Evolutionary conservation across 2,329 filamentous ascomycete genomes (phyloP).

Genomic region (Ilyonectria destructans): DNA sequence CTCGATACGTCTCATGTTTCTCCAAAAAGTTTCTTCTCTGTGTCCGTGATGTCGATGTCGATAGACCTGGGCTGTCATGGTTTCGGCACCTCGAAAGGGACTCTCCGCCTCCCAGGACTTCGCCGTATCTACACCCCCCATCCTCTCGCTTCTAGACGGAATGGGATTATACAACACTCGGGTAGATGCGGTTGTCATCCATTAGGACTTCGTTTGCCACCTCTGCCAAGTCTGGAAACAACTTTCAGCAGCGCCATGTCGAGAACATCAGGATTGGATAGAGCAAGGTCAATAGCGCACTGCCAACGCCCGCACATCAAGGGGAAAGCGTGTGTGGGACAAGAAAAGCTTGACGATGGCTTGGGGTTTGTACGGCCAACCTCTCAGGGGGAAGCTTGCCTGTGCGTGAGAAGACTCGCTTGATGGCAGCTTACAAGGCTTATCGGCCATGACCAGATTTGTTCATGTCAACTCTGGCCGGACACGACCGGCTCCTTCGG

Average conservation of each 20-base stretch:
- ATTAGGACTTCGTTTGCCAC: conserved; percentile 2
- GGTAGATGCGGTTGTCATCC: conserved; percentile 12
- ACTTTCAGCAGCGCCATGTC: not conserved
- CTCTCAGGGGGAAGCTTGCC: conserved; percentile 10
- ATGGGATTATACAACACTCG: not conserved
- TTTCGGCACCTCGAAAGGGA: not conserved
- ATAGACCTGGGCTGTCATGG: not conserved
- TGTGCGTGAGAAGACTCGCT: not conserved
- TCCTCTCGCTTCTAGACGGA: not conserved
- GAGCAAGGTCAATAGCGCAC: conserved; percentile 9
- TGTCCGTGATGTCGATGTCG: not conserved
- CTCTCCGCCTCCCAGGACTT: not conserved
- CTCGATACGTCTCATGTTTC: conserved; percentile 19
- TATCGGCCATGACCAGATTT: conserved; percentile 2
- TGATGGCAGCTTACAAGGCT: conserved; percentile 13
- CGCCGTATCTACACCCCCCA: not conserved
- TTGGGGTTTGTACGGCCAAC: conserved; percentile 15
- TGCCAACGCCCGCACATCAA: conserved; percentile 16
- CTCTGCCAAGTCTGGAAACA: conserved; percentile 2
- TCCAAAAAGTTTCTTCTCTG: not conserved
- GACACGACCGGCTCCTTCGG: conserved; percentile 1
- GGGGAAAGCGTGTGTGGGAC: conserved; percentile 14
- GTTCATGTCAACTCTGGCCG: conserved; percentile 2
- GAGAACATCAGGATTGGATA: conserved; percentile 12
- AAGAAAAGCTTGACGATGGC: not conserved